Base-by-base conservation (phyloP, 331 rosid genomes). In the Ulmus americana region DNA sequence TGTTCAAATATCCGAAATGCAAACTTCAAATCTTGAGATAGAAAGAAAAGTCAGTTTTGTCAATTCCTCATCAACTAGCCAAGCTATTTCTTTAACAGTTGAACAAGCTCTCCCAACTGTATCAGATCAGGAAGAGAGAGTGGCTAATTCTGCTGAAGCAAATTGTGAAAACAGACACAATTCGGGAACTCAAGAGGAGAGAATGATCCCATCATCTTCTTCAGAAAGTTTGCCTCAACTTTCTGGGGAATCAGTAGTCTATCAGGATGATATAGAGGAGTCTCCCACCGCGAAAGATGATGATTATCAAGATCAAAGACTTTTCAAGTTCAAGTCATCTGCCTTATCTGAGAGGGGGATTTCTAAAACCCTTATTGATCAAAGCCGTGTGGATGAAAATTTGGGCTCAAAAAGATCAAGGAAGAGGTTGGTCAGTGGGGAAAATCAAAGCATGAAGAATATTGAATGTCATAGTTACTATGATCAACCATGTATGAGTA, bases 191-290 rank as follows among this genome's bases (percentile, higher is more conserved):
- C 40, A 64, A 50, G 69, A 64, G 43, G 65, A 60, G 59, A 59
- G 3, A 39, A 38, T 55, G 65, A 50, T 61, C 45, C n/a, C 76
- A 45, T 65, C 71, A 59, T 68, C 77, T 50, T 80, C 81, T 55
- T 46, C 71, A 38, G 77, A 72, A 46, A 74, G 70, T 65, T 59
- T 75, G 39, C 72, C 73, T 56, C 71, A 57, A 10, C 59, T 62
- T 61, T 18, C 61, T 6, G 70, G 64, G 58, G 83, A 70, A 59
- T 61, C 61, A 14, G 45, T 70, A 44, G 76, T 83, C 44, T 76
- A 70, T 76, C 73, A 66, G 39, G 87, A 86, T 59, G 88, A 78
- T 75, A 80, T 83, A 11, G 83, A 81, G 65, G 87, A 79, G 70
- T 68, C 81, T 69, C 54, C 80, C 41, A 63, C 47, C 16, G 39